Conservation (phyloP, 306 rosid species). For the Cicer pinnatifidum region DNA sequence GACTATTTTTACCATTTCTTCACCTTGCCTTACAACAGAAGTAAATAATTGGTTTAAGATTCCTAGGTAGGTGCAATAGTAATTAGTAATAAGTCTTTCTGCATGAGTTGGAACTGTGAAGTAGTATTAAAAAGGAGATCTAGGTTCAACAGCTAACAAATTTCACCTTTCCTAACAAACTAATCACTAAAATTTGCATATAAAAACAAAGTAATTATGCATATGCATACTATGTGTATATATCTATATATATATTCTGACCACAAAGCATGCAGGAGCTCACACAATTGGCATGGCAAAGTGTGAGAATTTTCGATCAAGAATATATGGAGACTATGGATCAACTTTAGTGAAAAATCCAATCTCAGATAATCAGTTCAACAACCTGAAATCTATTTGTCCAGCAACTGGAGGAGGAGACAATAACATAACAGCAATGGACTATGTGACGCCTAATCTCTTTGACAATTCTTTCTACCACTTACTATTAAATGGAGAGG, state of each 20-base stretch:
- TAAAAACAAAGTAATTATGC: too few species aligned
- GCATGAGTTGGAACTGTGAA: neutral
- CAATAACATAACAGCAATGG: slow-evolving; percentile 75
- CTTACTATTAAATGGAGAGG: slow-evolving; percentile 68
- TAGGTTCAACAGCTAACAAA: too few species aligned
- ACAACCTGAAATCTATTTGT: slow-evolving; percentile 62
- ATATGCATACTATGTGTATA: too few species aligned
- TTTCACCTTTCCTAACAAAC: too few species aligned
- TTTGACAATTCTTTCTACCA: slow-evolving; percentile 89
- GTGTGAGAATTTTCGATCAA: slow-evolving; percentile 63
- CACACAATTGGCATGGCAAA: slow-evolving; percentile 90
- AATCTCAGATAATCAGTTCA: slow-evolving; percentile 51
- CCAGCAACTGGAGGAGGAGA: slow-evolving; percentile 56
- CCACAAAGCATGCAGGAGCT: slow-evolving; percentile 63
- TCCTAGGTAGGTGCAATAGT: slow-evolving; percentile 14
- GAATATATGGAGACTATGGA: slow-evolving; percentile 68
- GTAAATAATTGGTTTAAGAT: slow-evolving; percentile 10
- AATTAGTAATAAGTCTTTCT: slow-evolving; percentile 5
- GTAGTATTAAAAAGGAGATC: too few species aligned
- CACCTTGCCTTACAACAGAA: slow-evolving; percentile 21
- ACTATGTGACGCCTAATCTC: slow-evolving; percentile 73
- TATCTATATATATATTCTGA: slow-evolving; percentile 26
- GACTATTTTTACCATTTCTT: slow-evolving; percentile 18
- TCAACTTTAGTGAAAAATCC: slow-evolving; percentile 56
- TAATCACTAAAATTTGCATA: too few species aligned